Evolutionary conservation across 306 rosid genomes (phyloP).

Genomic region (Inga oerstediana): DNA sequence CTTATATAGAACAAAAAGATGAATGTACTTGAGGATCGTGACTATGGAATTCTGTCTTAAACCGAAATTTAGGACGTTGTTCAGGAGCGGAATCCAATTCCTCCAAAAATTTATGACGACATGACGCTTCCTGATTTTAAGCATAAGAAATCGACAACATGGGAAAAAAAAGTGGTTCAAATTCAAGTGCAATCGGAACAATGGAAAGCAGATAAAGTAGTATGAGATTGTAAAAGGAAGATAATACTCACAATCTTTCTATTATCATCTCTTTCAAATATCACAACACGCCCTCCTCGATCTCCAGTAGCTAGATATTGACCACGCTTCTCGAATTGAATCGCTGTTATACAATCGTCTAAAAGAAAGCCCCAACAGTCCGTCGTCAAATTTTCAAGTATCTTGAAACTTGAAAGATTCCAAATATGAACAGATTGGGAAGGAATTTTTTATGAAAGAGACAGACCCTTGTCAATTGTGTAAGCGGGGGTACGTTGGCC

Average conservation of each 20-base stretch:
- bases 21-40: constrained; percentile 65
- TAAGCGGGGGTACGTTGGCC: background rate
- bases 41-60: constrained; percentile 68
- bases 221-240: background rate
- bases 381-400: background rate
- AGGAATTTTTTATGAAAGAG: too few relatives aligned
- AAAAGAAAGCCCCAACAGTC: constrained; percentile 11
- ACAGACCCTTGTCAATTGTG: background rate
- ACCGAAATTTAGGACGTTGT: constrained; percentile 47
- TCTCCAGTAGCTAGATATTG: constrained; percentile 74
- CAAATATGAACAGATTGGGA: background rate
- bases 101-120: constrained; percentile 50
- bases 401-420: background rate
- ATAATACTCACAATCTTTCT: constrained; percentile 53
- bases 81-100: constrained; percentile 44
- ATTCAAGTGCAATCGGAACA: constrained; percentile 17
- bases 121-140: constrained; percentile 30
- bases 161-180: constrained; percentile 3
- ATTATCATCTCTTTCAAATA: constrained; percentile 57
- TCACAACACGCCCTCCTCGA: constrained; percentile 70
- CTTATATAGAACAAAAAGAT: background rate
- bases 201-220: background rate
- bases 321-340: constrained; percentile 67
- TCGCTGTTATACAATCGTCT: constrained; percentile 60
- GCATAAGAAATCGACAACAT: constrained; percentile 44